These are phyloP conservation scores for Endocarpon pusillum DNA, from an alignment of 495 filamentous ascomycete genomes.

Conservation along the genomic window DNA sequence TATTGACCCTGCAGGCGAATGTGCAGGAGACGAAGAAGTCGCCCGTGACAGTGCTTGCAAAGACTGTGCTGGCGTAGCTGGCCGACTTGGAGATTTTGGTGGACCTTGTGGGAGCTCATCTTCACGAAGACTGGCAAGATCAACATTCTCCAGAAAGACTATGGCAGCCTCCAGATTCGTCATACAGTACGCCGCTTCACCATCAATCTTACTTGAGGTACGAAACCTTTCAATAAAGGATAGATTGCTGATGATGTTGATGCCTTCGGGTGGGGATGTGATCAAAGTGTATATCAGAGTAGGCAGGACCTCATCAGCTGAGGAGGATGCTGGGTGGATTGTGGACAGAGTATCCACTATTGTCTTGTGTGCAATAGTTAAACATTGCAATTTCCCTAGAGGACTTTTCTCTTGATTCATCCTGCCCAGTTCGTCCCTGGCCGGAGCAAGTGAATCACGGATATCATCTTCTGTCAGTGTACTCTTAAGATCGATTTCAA, in stretches of 20 bases:
- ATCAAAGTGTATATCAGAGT: constrained; percentile 92
- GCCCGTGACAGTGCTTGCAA: constrained; percentile 33
- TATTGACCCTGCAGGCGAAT: too few relatives aligned
- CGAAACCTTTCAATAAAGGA: constrained; percentile 91
- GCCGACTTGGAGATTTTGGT: constrained; percentile 31
- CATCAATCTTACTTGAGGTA: constrained; percentile 67
- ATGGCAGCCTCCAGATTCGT: constrained; percentile 93
- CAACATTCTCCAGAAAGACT: constrained; percentile 92
- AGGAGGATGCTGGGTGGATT: constrained; percentile 70
- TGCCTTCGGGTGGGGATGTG: constrained; percentile 69
- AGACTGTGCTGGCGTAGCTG: constrained; percentile 35
- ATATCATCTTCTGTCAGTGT: constrained; percentile 53
- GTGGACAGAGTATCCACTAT: constrained; percentile 78
- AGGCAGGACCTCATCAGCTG: constrained; percentile 89
- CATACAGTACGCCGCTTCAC: constrained; percentile 88
- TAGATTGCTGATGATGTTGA: constrained; percentile 82
- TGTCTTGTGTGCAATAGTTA: constrained; percentile 77
- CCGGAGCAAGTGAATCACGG: constrained; percentile 50
- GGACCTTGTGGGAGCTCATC: constrained; percentile 55
- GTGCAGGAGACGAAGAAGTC: constrained; percentile 12
- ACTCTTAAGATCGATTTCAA: constrained; percentile 42
- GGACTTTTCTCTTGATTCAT: constrained; percentile 85
- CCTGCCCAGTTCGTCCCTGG: constrained; percentile 53
- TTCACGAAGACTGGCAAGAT: constrained; percentile 77
- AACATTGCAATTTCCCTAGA: constrained; percentile 75